A percentile compares a stretch with the other conserved stretches of the same genome.
phyloP scores from a whole-genome alignment of 78 protist species.

The Dictyostelium brefeldianum region DNA sequence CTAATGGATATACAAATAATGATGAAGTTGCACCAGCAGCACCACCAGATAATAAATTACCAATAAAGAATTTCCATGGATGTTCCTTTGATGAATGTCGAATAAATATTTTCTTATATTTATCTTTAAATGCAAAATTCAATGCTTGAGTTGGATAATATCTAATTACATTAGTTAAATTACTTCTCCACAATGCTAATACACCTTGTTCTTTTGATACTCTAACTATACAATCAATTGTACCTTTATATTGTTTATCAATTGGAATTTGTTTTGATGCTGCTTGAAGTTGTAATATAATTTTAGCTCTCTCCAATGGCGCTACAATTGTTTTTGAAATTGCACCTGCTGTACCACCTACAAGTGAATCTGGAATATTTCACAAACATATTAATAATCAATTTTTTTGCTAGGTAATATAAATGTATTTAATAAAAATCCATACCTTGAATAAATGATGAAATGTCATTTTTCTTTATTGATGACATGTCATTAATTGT shows the following conservation, averaged over 20 bases:
- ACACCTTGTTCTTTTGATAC: constrained; percentile 93
- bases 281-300: background rate
- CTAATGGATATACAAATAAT: no score
- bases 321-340: constrained; percentile 96
- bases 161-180: constrained; percentile 95
- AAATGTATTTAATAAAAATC: no score
- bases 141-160: constrained; percentile 98
- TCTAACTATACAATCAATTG: constrained; percentile 92
- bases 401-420: no score
- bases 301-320: constrained; percentile 82
- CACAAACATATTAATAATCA: no score
- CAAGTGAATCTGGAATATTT: background rate
- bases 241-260: constrained; percentile 89
- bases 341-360: constrained; percentile 92
- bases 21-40: constrained; percentile 98
- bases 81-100: background rate
- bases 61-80: constrained; percentile 74
- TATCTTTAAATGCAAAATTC: constrained; percentile 97
- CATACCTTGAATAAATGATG: no score
- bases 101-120: constrained; percentile 88
- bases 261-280: background rate
- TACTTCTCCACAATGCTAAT: constrained; percentile 82
- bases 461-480: no score
- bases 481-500: no score
- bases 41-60: constrained; percentile 96